A percentile compares a stretch with the other conserved stretches of the same genome.
Conservation (phyloP, 768 basidiomycete species). For the Tricholoma sp. region DNA sequence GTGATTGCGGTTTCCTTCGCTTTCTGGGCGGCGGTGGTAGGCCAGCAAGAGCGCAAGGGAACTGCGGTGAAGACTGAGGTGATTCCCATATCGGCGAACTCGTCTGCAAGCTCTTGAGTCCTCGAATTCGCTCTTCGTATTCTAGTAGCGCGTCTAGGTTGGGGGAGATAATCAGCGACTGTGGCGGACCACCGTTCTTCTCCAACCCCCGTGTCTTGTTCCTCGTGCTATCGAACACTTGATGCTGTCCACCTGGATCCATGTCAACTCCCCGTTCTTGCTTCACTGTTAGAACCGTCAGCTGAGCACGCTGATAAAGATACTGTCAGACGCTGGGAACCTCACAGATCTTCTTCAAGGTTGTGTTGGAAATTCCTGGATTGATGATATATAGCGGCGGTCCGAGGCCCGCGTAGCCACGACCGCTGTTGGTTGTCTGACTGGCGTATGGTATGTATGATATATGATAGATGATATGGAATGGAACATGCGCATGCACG, state of each 20-base stretch:
- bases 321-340: not conserved
- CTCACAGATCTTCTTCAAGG: not conserved
- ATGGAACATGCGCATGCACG: not conserved
- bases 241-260: not conserved
- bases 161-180: constrained; percentile 46
- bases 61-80: constrained; percentile 2
- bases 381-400: not conserved
- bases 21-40: constrained; percentile 47
- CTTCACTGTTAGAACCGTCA: not conserved
- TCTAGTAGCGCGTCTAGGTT: constrained; percentile 57
- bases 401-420: not conserved
- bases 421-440: not conserved
- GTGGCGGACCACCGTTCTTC: constrained; percentile 7
- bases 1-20: constrained; percentile 12
- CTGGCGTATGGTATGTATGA: not conserved
- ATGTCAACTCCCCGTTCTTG: not conserved
- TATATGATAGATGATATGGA: not conserved
- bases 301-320: not conserved
- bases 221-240: not conserved
- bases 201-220: not conserved
- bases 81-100: constrained; percentile 1
- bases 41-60: constrained; percentile 34
- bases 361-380: not conserved
- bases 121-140: constrained; percentile 48
- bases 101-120: constrained; percentile 1